These are phyloP conservation scores for Lipomyces orientalis DNA, from an alignment of 805 yeast species.

Conservation along the genomic window DNA sequence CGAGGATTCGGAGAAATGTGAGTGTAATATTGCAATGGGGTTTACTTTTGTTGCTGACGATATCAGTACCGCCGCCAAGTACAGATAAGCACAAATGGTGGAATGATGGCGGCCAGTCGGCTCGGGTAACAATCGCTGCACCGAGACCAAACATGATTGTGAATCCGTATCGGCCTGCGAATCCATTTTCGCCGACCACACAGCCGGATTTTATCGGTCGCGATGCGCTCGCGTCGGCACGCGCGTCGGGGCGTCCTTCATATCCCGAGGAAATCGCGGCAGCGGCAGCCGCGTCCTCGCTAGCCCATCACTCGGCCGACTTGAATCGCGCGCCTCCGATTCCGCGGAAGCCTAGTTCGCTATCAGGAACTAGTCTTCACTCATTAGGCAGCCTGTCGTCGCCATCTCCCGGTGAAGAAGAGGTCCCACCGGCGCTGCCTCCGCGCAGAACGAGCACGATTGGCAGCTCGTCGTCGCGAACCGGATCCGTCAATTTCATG, in stretches of 20 bases:
- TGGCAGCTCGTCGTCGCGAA: constrained; percentile 2
- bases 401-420: constrained; percentile 17
- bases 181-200: constrained; percentile 68
- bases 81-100: constrained; percentile 88
- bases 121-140: constrained; percentile 63
- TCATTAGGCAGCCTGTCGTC: constrained; percentile 19
- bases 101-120: constrained; percentile 77
- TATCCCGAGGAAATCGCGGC: constrained; percentile 9
- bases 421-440: constrained; percentile 28
- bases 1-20: constrained; percentile 8
- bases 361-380: constrained; percentile 23
- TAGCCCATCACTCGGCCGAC: background rate
- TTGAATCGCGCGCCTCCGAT: constrained; percentile 27
- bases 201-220: constrained; percentile 56
- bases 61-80: constrained; percentile 84
- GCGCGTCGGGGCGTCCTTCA: constrained; percentile 1
- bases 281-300: constrained; percentile 13
- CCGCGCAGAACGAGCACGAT: constrained; percentile 23
- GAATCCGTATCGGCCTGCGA: constrained; percentile 71
- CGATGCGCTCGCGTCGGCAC: constrained; percentile 7
- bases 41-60: background rate
- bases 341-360: constrained; percentile 28
- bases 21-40: constrained; percentile 15
- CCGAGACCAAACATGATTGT: constrained; percentile 55
- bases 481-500: constrained; percentile 2